Evolutionary conservation across 352 stramenopile species (phyloP), one percentile per base, ranked within the genome.

Genomic region (Blastocystis sp.): DNA sequence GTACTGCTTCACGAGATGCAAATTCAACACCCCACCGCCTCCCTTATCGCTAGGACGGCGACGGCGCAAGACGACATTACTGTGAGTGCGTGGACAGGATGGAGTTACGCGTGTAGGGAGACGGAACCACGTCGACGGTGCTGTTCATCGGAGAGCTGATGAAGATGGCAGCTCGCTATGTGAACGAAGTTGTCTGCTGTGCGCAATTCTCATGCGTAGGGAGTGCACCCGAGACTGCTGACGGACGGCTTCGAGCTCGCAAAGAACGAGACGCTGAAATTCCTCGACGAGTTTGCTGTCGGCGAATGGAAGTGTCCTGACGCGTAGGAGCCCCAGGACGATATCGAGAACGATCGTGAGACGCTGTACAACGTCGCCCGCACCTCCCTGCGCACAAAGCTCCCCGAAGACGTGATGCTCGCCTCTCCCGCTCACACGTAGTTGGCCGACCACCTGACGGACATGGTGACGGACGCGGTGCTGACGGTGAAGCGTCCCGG

Each of bases 1-100:
- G 97, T 99, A 26, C 91, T 99, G 65, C 94, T 99, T 51, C 96
- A 99, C 91, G 97, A 99, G 94, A 99, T 99, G 97, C 97, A 99
- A 93, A 98, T 98, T 93, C 94, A 97, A 92, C 97, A 99, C 94
- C 97, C 97, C 90, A 99, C 97, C 29, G 97, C 97, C 24, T 95
- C 95, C 62, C 93, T 99, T 90, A 98, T 99, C 92, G 97, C 97
- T 29, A 94, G 97, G 26, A 98, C 97, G 0, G 97, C 97, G 35
- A 99, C 97, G 2, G 97, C 97, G 3, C 97, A 98, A 93, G 95
- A 97, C 91, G 94, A 97, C 89, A 93, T 96, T 55, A 96, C 94
- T 82, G 93, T 94, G 60, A 37, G 90, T 78, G 26, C 9, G 33
- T 37, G 74, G 24, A 10, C 13, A 16, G 45, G 21, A 37, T 37